Evolutionary conservation across 169 alveolate genomes (phyloP).

Genomic region (Plasmodium vinckei): DNA sequence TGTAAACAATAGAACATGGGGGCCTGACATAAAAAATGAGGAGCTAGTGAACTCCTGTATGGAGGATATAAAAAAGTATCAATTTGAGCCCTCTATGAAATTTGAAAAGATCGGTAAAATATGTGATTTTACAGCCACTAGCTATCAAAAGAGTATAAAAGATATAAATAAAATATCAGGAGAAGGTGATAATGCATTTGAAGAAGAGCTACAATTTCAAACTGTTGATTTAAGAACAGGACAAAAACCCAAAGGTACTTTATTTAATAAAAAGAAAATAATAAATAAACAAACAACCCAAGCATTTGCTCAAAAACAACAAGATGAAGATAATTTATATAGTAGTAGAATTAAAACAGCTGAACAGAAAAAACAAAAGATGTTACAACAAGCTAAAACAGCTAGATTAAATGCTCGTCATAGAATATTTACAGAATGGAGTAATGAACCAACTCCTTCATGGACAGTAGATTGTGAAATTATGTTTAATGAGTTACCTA

Average conservation of each 20-base stretch:
- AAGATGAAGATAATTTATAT: constrained; percentile 86
- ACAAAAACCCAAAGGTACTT: constrained; percentile 78
- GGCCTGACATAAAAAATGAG: constrained; percentile 84
- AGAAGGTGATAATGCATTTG: constrained; percentile 77
- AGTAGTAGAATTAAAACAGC: constrained; percentile 84
- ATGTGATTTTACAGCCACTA: constrained; percentile 89
- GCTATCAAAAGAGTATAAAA: constrained; percentile 82
- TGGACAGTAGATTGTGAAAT: constrained; percentile 92
- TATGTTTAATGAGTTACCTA: constrained; percentile 89
- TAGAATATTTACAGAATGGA: constrained; percentile 93
- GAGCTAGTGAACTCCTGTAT: constrained; percentile 83
- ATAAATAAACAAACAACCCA: constrained; percentile 84
- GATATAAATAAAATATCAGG: constrained; percentile 79
- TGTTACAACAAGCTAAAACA: constrained; percentile 82
- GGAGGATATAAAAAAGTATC: constrained; percentile 83
- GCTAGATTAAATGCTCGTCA: constrained; percentile 88
- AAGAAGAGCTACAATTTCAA: constrained; percentile 87
- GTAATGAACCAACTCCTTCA: constrained; percentile 92
- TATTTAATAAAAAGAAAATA: constrained; percentile 78
- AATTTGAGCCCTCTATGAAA: constrained; percentile 89
- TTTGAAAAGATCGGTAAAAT: constrained; percentile 86
- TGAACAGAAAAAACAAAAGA: constrained; percentile 83
- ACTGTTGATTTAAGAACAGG: constrained; percentile 84
- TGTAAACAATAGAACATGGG: constrained; percentile 79
- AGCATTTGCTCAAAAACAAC: constrained; percentile 87